Evolutionary conservation across 768 basidiomycete species (phyloP).

Genomic region (Floccularia luteovirens): DNA sequence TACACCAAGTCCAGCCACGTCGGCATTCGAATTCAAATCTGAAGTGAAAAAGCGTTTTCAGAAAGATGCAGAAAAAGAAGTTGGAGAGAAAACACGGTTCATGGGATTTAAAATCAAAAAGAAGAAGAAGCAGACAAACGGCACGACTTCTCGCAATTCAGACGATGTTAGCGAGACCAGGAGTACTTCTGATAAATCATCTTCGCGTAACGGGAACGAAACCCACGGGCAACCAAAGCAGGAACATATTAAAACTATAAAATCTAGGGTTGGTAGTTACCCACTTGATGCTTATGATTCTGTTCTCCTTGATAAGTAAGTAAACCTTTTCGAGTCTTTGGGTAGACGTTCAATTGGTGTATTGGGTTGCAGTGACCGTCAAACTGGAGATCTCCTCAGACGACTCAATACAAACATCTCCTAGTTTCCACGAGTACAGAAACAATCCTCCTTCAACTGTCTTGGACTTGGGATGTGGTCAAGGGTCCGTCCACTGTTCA

Average conservation of each 20-base stretch:
- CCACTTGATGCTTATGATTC: slow-evolving; percentile 39
- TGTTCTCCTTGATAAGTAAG: slow-evolving; percentile 50
- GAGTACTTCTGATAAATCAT: too few relatives aligned
- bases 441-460: slow-evolving; percentile 40
- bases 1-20: slow-evolving; percentile 1
- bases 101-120: slow-evolving; percentile 16
- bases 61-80: not conserved
- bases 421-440: slow-evolving; percentile 49
- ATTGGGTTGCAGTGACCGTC: slow-evolving; percentile 42
- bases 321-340: slow-evolving; percentile 2
- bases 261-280: slow-evolving; percentile 16
- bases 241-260: slow-evolving; percentile 7
- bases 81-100: slow-evolving; percentile 10
- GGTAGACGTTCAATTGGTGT: too few relatives aligned
- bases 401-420: slow-evolving; percentile 46
- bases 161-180: not conserved
- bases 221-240: not conserved
- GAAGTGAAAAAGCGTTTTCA: not conserved
- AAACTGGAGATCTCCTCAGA: slow-evolving; percentile 43
- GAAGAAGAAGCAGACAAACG: slow-evolving; percentile 10
- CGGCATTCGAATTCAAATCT: slow-evolving; percentile 5
- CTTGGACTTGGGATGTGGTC: slow-evolving; percentile 70
- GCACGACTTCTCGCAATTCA: slow-evolving; percentile 1
- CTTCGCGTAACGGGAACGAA: too few relatives aligned
- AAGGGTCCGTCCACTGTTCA: slow-evolving; percentile 27